Evolutionary conservation across 2,329 filamentous ascomycete species (phyloP).

Genomic region (Aspergillus luchuensis): DNA sequence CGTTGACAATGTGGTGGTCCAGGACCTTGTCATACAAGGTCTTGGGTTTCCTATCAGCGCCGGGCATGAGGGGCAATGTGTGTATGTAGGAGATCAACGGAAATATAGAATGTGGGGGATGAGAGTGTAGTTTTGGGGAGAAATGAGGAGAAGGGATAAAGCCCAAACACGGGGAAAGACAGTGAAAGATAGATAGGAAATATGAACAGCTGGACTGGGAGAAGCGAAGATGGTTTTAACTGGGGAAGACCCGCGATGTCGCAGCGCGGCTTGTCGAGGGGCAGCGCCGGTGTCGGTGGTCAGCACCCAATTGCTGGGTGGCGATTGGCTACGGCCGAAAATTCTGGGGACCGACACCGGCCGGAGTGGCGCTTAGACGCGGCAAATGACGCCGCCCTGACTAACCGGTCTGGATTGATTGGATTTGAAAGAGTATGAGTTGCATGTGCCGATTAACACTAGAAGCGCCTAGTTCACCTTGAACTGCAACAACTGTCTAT

Average conservation of each 20-base stretch:
- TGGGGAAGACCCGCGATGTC: constrained; percentile 35
- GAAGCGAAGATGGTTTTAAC: constrained; percentile 27
- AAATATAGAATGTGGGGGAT: neutral
- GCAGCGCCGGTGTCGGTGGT: constrained; percentile 41
- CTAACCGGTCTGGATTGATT: constrained; percentile 18
- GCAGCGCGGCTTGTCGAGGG: constrained; percentile 34
- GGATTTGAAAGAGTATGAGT: neutral
- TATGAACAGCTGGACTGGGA: neutral
- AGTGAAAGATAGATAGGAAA: neutral
- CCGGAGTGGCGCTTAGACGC: constrained; percentile 18
- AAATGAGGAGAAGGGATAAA: neutral
- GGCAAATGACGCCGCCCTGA: constrained; percentile 10
- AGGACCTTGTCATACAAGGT: constrained; percentile 99
- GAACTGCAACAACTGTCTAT: neutral
- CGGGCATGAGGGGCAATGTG: constrained; percentile 66
- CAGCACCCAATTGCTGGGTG: constrained; percentile 31
- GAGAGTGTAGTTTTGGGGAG: neutral
- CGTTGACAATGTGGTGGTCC: constrained; percentile 88
- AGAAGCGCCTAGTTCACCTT: neutral
- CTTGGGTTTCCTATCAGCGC: constrained; percentile 68
- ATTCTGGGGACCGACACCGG: constrained; percentile 16
- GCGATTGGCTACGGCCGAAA: constrained; percentile 28
- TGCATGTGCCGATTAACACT: neutral
- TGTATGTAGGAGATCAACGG: constrained; percentile 1
- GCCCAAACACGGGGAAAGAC: constrained; percentile 15